Conservation (phyloP, 2,329 filamentous ascomycete species). For the Colletotrichum limetticola region DNA sequence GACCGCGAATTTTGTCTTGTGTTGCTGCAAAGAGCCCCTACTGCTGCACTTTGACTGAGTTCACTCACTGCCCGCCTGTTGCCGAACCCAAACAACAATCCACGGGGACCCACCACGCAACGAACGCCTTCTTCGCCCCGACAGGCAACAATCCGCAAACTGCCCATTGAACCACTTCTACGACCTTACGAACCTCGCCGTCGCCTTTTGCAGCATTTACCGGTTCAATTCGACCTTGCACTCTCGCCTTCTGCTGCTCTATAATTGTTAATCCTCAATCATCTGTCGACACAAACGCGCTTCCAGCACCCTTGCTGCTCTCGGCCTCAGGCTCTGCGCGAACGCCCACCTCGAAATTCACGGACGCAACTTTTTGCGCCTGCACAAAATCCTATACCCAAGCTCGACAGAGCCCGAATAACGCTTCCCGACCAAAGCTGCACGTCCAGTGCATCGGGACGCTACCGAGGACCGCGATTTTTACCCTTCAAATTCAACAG, state of each 20-base stretch:
- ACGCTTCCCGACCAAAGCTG: slow-evolving; percentile 8
- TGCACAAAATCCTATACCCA: slow-evolving; percentile 15
- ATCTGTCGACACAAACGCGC: slow-evolving; percentile 9
- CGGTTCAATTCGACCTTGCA: slow-evolving; percentile 8
- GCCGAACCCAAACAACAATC: slow-evolving; percentile 28
- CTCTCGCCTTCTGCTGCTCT: not conserved
- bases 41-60: slow-evolving; percentile 3
- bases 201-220: slow-evolving; percentile 23
- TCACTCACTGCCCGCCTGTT: not conserved
- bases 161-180: slow-evolving; percentile 11
- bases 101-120: slow-evolving; percentile 26
- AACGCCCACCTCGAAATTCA: slow-evolving; percentile 33
- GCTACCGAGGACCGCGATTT: slow-evolving; percentile 7
- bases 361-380: slow-evolving; percentile 31
- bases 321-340: slow-evolving; percentile 23
- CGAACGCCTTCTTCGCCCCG: slow-evolving; percentile 21
- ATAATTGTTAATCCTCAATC: slow-evolving; percentile 26
- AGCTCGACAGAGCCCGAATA: slow-evolving; percentile 28
- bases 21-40: slow-evolving; percentile 16
- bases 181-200: slow-evolving; percentile 2
- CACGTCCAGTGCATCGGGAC: slow-evolving; percentile 11
- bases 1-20: not conserved
- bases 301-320: not conserved
- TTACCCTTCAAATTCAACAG: slow-evolving; percentile 13
- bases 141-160: slow-evolving; percentile 20